phyloP scores from a whole-genome alignment of 202 grass and related monocot species.

The Hordeum pubiflorum region DNA sequence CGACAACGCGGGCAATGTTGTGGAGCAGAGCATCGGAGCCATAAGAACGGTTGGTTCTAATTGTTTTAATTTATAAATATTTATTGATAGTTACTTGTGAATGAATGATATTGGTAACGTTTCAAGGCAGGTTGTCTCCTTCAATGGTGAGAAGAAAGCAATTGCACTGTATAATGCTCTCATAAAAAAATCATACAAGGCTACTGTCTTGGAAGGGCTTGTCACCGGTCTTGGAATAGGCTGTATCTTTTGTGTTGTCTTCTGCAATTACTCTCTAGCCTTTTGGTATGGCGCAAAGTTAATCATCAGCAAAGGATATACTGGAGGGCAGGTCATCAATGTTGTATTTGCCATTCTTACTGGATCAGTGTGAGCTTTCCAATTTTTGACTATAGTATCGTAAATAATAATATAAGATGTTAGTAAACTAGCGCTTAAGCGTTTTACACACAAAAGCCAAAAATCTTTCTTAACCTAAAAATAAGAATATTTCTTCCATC shows the following conservation, averaged over 20 bases:
- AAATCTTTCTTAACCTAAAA: not conserved
- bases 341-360: conserved; percentile 62
- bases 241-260: conserved; percentile 44
- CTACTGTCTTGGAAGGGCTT: conserved; percentile 58
- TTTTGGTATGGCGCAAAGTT: conserved; percentile 75
- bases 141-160: conserved; percentile 79
- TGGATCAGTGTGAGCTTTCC: conserved; percentile 64
- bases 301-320: conserved; percentile 71
- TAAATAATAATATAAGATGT: not conserved
- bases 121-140: conserved; percentile 56
- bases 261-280: conserved; percentile 59
- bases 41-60: conserved; percentile 61
- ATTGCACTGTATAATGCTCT: conserved; percentile 50
- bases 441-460: not conserved
- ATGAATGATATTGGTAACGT: conserved; percentile 3
- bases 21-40: conserved; percentile 56
- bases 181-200: conserved; percentile 53
- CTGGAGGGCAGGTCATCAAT: conserved; percentile 72
- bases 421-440: not conserved
- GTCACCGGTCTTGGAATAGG: conserved; percentile 63
- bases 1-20: conserved; percentile 49
- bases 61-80: conserved; percentile 11
- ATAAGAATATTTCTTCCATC: not conserved
- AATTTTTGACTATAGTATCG: not conserved
- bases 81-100: not conserved